Evolutionary conservation across 371 early-diverging fungal species (phyloP).

Genomic region (Apophysomyces trapeziformis): DNA sequence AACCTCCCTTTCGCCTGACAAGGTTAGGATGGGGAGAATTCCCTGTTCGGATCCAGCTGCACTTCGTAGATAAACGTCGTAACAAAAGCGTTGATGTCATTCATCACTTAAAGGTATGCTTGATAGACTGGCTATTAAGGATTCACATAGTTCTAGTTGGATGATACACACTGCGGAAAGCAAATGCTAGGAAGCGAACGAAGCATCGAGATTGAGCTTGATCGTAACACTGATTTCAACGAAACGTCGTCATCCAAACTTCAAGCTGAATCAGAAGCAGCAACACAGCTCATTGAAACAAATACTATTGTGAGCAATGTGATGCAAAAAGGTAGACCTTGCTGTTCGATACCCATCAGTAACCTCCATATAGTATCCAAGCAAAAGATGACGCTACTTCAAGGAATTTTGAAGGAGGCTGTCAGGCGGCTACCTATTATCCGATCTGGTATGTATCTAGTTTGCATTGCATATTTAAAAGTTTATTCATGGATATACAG

Average conservation of each 20-base stretch:
- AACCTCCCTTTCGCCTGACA: conserved; percentile 83
- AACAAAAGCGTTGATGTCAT: conserved; percentile 89
- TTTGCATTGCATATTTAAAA: background rate
- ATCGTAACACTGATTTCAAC: conserved; percentile 77
- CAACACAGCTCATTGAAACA: background rate
- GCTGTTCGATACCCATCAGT: background rate
- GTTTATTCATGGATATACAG: conserved; percentile 10
- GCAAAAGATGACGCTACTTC: conserved; percentile 40
- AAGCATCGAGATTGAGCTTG: conserved; percentile 82
- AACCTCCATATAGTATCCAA: conserved; percentile 23
- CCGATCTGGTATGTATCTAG: conserved; percentile 28
- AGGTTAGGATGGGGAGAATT: conserved; percentile 96
- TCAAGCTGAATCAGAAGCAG: background rate
- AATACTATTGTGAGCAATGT: background rate
- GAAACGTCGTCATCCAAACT: conserved; percentile 22
- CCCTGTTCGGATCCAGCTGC: conserved; percentile 81
- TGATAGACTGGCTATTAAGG: background rate
- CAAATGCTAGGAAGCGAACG: conserved; percentile 77
- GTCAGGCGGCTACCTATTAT: conserved; percentile 37
- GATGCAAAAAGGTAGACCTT: conserved; percentile 6
- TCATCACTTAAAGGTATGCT: conserved; percentile 75
- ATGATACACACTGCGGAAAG: conserved; percentile 69
- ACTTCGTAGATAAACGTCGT: conserved; percentile 73
- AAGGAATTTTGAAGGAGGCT: conserved; percentile 37
- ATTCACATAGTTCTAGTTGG: conserved; percentile 56